Evolutionary conservation across 768 basidiomycete genomes (phyloP).

Genomic region (Chalciporus sphaerocephalus): DNA sequence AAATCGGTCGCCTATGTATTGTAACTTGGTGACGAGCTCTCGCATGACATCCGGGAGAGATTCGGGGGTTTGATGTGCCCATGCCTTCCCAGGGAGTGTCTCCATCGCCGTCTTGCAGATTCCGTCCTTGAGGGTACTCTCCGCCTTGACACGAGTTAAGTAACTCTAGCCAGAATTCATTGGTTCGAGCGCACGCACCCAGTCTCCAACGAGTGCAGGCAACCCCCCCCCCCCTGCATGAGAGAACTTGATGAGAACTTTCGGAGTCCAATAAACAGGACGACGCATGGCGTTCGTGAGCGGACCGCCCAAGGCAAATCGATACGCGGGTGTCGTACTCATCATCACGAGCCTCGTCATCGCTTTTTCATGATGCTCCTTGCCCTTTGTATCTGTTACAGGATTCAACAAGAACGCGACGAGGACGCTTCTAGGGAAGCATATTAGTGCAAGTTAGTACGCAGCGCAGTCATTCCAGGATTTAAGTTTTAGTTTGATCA

Average conservation of each 20-base stretch:
- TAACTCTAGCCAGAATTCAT: neutral
- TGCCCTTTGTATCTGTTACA: constrained; percentile 6
- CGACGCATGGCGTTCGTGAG: constrained; percentile 28
- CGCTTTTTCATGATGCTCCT: constrained; percentile 16
- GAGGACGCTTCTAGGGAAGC: constrained; percentile 24
- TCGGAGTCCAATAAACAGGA: constrained; percentile 21
- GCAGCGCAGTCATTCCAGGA: constrained; percentile 22
- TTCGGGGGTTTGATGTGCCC: constrained; percentile 22
- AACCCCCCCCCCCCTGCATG: constrained; percentile 29
- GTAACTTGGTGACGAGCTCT: constrained; percentile 19
- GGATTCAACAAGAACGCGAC: constrained; percentile 24
- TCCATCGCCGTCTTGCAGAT: constrained; percentile 16
- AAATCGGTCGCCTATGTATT: constrained; percentile 9
- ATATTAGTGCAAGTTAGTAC: constrained; percentile 20
- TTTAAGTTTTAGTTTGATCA: constrained; percentile 14
- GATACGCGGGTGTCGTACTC: constrained; percentile 16
- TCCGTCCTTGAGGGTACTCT: constrained; percentile 16
- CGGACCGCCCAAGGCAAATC: constrained; percentile 21
- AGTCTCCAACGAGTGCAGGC: constrained; percentile 24
- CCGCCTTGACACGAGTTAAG: constrained; percentile 7
- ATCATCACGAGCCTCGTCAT: constrained; percentile 21
- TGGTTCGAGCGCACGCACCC: constrained; percentile 11
- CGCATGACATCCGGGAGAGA: constrained; percentile 22
- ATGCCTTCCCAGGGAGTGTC: constrained; percentile 20
- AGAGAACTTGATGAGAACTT: constrained; percentile 17